Conservation (phyloP, 2,329 filamentous ascomycete species). For the Pyrenochaeta sp. region DNA sequence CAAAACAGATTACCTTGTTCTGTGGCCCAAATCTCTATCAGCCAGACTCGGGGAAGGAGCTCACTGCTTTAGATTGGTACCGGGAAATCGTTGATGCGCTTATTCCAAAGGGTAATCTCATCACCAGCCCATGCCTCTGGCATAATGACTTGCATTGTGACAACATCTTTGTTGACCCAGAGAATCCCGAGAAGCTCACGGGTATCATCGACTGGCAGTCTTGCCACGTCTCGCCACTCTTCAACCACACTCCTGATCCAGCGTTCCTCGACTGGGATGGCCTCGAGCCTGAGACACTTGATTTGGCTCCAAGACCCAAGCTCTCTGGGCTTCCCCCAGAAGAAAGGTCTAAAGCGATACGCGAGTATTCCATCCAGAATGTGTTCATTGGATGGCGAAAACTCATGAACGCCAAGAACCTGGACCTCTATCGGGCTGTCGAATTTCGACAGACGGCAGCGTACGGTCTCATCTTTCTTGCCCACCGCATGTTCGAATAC, state of each 20-base stretch:
- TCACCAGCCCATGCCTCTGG: constrained; percentile 25
- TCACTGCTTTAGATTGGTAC: constrained; percentile 2
- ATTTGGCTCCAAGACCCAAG: constrained; percentile 9
- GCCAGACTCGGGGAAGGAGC: constrained; percentile 23
- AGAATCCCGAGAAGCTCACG: constrained; percentile 29
- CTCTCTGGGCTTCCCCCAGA: constrained; percentile 13
- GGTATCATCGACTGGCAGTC: constrained; percentile 46
- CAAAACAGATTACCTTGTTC: background rate
- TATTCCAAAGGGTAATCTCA: background rate
- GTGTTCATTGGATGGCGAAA: constrained; percentile 18
- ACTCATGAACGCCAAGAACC: constrained; percentile 14
- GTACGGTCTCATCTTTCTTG: constrained; percentile 15
- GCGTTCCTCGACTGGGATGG: constrained; percentile 19
- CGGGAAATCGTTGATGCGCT: constrained; percentile 6
- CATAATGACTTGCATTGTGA: constrained; percentile 49
- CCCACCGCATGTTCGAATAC: constrained; percentile 15
- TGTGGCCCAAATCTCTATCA: constrained; percentile 23
- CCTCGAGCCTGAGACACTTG: constrained; percentile 11
- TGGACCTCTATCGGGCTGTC: constrained; percentile 7
- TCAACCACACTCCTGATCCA: constrained; percentile 24
- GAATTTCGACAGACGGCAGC: constrained; percentile 13
- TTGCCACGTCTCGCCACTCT: constrained; percentile 26
- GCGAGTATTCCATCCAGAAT: constrained; percentile 10
- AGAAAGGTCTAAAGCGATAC: constrained; percentile 10
- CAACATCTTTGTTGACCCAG: constrained; percentile 29